A percentile compares a stretch with the other conserved stretches of the same genome.
Conservation (phyloP, 2,329 filamentous ascomycete genomes). For the Drechslerella stenobrocha region DNA sequence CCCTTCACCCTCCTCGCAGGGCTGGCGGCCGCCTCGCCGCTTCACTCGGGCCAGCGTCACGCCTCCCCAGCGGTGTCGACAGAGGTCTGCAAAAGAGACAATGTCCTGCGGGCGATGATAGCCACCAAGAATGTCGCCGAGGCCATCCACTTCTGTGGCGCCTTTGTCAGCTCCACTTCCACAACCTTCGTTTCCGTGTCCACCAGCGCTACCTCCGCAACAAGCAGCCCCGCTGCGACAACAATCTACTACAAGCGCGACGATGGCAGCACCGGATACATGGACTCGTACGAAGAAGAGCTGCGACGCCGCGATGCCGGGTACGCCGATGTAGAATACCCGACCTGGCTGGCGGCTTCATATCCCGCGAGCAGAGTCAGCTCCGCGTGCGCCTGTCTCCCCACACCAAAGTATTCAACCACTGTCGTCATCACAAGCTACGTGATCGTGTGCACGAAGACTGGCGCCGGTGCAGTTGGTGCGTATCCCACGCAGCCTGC, state of each 20-base stretch:
- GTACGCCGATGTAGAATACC: conserved; percentile 3
- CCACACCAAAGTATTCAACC: conserved; percentile 2
- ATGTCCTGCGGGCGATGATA: not conserved
- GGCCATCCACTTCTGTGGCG: not conserved
- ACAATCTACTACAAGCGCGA: not conserved
- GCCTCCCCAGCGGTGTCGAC: not conserved
- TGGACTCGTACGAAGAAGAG: not conserved
- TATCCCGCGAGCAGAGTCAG: conserved; percentile 25
- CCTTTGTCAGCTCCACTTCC: not conserved
- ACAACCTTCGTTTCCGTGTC: not conserved
- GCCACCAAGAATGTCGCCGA: not conserved
- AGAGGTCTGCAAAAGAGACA: not conserved
- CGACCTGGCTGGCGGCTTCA: conserved; percentile 10
- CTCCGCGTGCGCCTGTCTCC: conserved; percentile 13
- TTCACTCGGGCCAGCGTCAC: not conserved
- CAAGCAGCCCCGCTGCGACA: not conserved
- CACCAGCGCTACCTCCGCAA: not conserved
- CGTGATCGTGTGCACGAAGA: conserved; percentile 6
- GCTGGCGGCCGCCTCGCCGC: not conserved
- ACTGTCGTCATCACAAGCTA: conserved; percentile 15
- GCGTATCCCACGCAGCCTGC: not conserved
- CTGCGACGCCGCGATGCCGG: not conserved
- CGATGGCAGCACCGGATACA: not conserved
- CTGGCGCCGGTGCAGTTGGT: not conserved
- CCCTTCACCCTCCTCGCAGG: not conserved